A percentile compares a stretch with the other conserved stretches of the same genome.
Conservation (phyloP, 495 filamentous ascomycete genomes). For the Pseudevernia furfuracea region DNA sequence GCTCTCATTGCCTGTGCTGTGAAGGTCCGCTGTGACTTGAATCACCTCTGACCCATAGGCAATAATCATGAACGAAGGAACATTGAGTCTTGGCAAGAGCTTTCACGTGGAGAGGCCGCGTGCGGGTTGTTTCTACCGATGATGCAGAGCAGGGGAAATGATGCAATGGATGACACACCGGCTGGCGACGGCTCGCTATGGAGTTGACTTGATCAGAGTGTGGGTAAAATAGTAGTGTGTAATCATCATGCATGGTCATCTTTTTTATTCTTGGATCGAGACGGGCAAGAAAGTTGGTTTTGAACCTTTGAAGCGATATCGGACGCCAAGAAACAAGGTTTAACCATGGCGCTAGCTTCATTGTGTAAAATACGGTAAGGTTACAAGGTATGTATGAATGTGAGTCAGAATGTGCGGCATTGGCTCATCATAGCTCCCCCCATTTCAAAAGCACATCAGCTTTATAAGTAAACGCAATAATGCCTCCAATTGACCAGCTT, state of each 20-base stretch:
- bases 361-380: too few relatives aligned
- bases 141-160: background rate
- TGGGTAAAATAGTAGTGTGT: too few relatives aligned
- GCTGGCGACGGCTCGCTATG: background rate
- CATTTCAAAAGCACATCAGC: background rate
- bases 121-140: background rate
- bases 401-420: conserved; percentile 4
- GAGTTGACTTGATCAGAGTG: background rate
- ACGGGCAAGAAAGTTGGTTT: background rate
- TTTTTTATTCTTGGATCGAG: too few relatives aligned
- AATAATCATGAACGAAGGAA: background rate
- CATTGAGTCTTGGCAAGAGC: background rate
- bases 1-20: background rate
- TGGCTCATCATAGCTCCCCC: background rate
- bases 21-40: background rate
- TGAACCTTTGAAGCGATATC: conserved; percentile 10
- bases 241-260: too few relatives aligned
- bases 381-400: too few relatives aligned
- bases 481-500: background rate
- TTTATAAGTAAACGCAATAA: background rate
- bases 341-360: background rate
- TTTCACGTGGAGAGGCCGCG: background rate
- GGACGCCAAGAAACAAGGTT: background rate
- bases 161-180: background rate
- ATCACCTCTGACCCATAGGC: background rate